Conservation (phyloP, 176 grass and related monocot species). For the Zoysia pacifica region DNA sequence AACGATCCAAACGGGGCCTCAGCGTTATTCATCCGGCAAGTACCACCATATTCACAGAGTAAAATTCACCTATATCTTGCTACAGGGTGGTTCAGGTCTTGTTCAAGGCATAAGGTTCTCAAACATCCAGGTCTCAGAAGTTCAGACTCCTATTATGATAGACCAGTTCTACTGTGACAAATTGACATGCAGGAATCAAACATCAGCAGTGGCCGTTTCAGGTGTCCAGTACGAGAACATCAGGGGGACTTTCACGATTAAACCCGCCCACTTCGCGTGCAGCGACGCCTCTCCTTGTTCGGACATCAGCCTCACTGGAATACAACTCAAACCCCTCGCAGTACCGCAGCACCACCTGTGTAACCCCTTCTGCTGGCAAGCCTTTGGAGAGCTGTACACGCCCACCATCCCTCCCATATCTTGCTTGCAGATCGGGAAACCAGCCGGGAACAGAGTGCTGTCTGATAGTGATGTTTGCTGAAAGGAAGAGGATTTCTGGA, state of each 20-base stretch:
- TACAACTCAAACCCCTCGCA: constrained; percentile 58
- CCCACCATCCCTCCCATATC: constrained; percentile 64
- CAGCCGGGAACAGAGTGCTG: constrained; percentile 57
- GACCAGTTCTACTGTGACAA: constrained; percentile 91
- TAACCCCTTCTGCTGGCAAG: constrained; percentile 80
- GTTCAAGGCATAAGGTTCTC: constrained; percentile 74
- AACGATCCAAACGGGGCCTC: too few relatives aligned
- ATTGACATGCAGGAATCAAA: constrained; percentile 62
- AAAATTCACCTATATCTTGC: background rate
- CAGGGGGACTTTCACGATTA: constrained; percentile 71
- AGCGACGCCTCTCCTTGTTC: constrained; percentile 75
- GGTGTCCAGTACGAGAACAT: constrained; percentile 81
- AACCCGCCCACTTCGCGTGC: constrained; percentile 76
- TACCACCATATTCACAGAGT: background rate
- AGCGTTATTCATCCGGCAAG: background rate
- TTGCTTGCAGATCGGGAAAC: constrained; percentile 87
- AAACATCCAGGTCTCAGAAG: constrained; percentile 80
- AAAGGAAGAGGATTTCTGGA: constrained; percentile 44
- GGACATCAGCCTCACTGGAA: constrained; percentile 66
- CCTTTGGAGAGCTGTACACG: constrained; percentile 68
- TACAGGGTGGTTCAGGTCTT: constrained; percentile 75
- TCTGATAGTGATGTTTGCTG: constrained; percentile 72
- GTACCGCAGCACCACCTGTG: constrained; percentile 53
- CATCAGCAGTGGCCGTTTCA: constrained; percentile 56
- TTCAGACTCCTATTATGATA: constrained; percentile 83